phyloP scores from a whole-genome alignment of 768 basidiomycete genomes.

The Lanmaoa pseudosensibilis region DNA sequence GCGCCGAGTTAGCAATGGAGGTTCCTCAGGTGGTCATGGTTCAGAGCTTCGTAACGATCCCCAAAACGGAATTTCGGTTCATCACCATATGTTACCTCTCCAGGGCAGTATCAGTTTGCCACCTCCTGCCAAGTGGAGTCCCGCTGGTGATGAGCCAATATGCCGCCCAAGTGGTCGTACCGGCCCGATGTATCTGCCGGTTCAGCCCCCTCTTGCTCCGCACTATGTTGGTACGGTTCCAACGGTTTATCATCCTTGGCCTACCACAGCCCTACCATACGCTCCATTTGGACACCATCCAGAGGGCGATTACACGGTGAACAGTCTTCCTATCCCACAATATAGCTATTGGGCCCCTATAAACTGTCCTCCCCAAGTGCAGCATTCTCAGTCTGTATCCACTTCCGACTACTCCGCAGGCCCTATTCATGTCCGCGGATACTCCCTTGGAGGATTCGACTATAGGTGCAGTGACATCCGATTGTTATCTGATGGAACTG shows the following conservation, averaged over 20 bases:
- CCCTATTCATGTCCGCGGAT: constrained; percentile 55
- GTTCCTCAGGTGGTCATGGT: constrained; percentile 1
- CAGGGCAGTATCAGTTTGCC: constrained; percentile 45
- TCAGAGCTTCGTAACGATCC: constrained; percentile 2
- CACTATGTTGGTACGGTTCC: constrained; percentile 35
- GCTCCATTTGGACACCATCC: constrained; percentile 23
- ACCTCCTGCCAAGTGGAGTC: constrained; percentile 81
- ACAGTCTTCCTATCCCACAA: constrained; percentile 12
- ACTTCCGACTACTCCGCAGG: constrained; percentile 48
- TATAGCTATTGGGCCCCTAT: constrained; percentile 25
- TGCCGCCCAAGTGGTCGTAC: constrained; percentile 51
- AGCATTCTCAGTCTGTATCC: constrained; percentile 59
- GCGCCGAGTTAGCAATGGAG: constrained; percentile 44
- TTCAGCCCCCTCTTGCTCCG: constrained; percentile 50
- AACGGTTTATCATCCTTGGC: constrained; percentile 33
- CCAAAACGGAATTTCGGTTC: constrained; percentile 1
- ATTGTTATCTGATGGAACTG: constrained; percentile 44
- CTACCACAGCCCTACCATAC: constrained; percentile 13
- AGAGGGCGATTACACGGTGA: constrained; percentile 18
- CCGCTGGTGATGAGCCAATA: constrained; percentile 76
- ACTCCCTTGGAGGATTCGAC: constrained; percentile 59
- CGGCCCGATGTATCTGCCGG: constrained; percentile 63
- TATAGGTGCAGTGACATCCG: constrained; percentile 49
- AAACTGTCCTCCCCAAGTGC: constrained; percentile 40
- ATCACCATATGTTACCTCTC: constrained; percentile 8